Conservation (phyloP, 345 rosid species). For the Lenwebbia sp. region DNA sequence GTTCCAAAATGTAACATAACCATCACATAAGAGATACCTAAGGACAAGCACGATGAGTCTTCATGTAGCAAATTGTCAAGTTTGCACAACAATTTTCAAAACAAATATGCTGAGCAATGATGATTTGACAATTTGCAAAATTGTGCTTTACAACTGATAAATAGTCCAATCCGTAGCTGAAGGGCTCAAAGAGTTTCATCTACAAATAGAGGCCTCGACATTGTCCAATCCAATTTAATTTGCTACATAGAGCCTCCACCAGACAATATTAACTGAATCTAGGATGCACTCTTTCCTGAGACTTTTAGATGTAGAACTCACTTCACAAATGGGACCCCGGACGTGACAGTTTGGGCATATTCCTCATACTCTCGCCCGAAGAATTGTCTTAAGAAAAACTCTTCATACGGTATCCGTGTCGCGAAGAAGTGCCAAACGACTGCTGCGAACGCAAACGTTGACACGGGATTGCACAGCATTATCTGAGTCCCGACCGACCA, state of each 20-base stretch:
- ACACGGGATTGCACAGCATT: slow-evolving; percentile 38
- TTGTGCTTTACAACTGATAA: neutral
- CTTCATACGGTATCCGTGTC: slow-evolving; percentile 8
- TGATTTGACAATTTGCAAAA: neutral
- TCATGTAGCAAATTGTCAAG: neutral
- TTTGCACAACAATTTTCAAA: neutral
- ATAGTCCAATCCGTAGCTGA: neutral
- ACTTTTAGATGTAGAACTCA: neutral
- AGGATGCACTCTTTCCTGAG: neutral
- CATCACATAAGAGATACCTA: neutral
- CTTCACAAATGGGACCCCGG: slow-evolving; percentile 10
- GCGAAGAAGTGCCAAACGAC: slow-evolving; percentile 26
- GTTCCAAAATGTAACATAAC: neutral
- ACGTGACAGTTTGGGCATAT: slow-evolving; percentile 3
- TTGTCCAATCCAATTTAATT: neutral
- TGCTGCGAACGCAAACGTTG: slow-evolving; percentile 18
- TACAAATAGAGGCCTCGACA: neutral
- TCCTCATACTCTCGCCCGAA: slow-evolving; percentile 4
- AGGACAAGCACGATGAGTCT: neutral
- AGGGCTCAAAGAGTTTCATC: neutral
- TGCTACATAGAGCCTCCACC: neutral
- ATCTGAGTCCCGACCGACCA: slow-evolving; percentile 40
- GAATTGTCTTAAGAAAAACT: slow-evolving; percentile 5
- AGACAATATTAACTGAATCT: neutral
- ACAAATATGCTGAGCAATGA: neutral